A percentile compares a stretch with the other conserved stretches of the same genome.
Conservation (phyloP, 2,329 filamentous ascomycete species). For the Penicillium sp. region DNA sequence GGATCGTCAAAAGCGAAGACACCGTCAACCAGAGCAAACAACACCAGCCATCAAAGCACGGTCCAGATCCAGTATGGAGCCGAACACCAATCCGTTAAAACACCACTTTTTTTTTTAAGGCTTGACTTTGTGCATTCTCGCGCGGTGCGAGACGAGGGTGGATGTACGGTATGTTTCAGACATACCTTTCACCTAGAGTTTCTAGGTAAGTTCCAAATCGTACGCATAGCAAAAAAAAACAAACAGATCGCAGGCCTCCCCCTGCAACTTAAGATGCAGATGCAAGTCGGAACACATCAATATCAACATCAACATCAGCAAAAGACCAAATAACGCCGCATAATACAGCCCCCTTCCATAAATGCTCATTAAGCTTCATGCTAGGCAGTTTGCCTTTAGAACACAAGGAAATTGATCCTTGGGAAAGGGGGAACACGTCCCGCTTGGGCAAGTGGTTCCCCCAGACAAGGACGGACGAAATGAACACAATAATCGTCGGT, state of each 20-base stretch:
- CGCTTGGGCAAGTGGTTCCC: neutral
- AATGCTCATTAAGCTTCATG: conserved; percentile 17
- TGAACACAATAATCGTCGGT: neutral
- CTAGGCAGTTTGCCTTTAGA: neutral
- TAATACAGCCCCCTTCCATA: conserved; percentile 16
- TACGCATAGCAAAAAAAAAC: neutral
- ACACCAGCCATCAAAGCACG: neutral
- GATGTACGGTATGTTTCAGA: neutral
- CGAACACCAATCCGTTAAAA: neutral
- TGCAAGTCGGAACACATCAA: conserved; percentile 6
- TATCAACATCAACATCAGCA: conserved; percentile 1
- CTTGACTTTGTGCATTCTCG: conserved; percentile 4
- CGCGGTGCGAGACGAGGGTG: neutral
- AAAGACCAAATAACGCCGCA: conserved; percentile 13
- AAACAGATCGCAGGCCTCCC: neutral
- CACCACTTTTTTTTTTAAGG: conserved; percentile 2
- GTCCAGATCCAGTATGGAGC: neutral
- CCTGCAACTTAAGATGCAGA: conserved; percentile 15
- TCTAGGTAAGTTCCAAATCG: neutral
- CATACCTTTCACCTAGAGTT: neutral
- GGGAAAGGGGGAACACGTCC: neutral
- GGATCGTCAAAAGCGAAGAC: neutral
- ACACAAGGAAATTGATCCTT: neutral
- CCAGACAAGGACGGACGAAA: neutral
- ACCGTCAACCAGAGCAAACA: neutral